Evolutionary conservation across 2,329 filamentous ascomycete genomes (phyloP).

Genomic region (Verticillium nonalfalfae): DNA sequence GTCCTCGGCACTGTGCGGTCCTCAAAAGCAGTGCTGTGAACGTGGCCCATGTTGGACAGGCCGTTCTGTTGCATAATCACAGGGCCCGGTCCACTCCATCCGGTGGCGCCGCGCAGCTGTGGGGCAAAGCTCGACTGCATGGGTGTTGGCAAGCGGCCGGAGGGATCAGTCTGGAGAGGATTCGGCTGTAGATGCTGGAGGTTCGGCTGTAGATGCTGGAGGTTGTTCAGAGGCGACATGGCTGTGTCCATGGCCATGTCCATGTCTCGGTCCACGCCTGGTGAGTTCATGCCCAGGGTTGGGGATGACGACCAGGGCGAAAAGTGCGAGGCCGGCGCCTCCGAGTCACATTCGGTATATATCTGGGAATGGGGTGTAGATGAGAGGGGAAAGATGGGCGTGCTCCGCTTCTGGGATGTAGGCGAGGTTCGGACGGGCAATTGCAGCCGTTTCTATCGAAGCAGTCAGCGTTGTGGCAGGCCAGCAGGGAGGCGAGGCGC

Average conservation of each 20-base stretch:
- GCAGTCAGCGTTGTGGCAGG: background rate
- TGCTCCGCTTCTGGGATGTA: conserved; percentile 21
- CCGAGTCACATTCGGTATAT: conserved; percentile 31
- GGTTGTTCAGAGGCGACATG: conserved; percentile 23
- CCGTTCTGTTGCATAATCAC: conserved; percentile 24
- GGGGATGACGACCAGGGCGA: conserved; percentile 23
- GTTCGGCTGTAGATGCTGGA: no score
- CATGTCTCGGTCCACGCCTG: conserved; percentile 33
- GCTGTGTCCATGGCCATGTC: conserved; percentile 42
- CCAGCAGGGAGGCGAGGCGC: background rate
- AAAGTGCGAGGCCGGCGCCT: conserved; percentile 23
- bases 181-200: conserved; percentile 13
- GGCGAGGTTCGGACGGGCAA: conserved; percentile 44
- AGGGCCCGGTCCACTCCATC: conserved; percentile 30
- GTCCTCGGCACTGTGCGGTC: conserved; percentile 42
- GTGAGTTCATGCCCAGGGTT: conserved; percentile 15
- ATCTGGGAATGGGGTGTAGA: conserved; percentile 22
- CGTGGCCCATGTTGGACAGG: conserved; percentile 30
- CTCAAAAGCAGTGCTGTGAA: conserved; percentile 24
- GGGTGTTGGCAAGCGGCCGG: conserved; percentile 50
- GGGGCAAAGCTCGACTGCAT: conserved; percentile 53
- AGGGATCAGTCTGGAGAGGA: conserved; percentile 14
- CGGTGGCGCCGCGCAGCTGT: conserved; percentile 45
- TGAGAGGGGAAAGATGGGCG: background rate
- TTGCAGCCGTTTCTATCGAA: conserved; percentile 45